Evolutionary conservation across 352 stramenopile genomes (phyloP), one percentile per base, ranked within the genome.

Genomic region (Paralagenidium karlingii): DNA sequence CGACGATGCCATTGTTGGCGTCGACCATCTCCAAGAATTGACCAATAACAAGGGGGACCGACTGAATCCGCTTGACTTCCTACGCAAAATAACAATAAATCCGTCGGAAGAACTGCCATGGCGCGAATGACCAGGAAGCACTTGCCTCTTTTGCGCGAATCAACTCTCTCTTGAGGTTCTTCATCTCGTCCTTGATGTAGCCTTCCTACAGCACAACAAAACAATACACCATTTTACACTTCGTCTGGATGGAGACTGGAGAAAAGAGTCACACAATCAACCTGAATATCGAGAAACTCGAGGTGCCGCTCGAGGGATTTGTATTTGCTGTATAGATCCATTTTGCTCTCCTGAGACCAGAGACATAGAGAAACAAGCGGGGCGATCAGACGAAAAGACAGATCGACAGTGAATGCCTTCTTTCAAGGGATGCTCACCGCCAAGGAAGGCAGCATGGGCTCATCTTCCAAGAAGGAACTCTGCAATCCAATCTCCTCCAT

Each of bases 11-110:
- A 59, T 99, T 98, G 69, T 99, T 97, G 43, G 94, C 89, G 65
- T 99, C 96, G 51, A 99, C 96, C 94, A 99, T 99, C 69, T 99
- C 96, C 34, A 99, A 94, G 55, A 99, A 99, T 70, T 99, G 96
- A n/a, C 96, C 96, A 48, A 99, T 99, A 7, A 99, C 96, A 5
- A 99, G 74, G 27, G 96, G 96, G 32, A 99, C 96, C n/a, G 84
- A 97, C 79, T 99, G 95, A 58, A 99, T 99, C 34, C 96, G 85
- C 51, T 98, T 98, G 38, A 99, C 96, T 45, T 98, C 92, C 49
- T 55, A 26, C n/a, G n/a, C n/a, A n/a, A n/a, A n/a, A n/a, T n/a
- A n/a, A n/a, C n/a, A n/a, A n/a, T 40, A 43, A 28, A 25, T 20
- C 40, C 30, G 30, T 48, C 13, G 10, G 2, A 31, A 32, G 16